Evolutionary conservation across 2,329 filamentous ascomycete species (phyloP), one percentile per base, ranked within the genome.

Genomic region (Blumeria hordei): DNA sequence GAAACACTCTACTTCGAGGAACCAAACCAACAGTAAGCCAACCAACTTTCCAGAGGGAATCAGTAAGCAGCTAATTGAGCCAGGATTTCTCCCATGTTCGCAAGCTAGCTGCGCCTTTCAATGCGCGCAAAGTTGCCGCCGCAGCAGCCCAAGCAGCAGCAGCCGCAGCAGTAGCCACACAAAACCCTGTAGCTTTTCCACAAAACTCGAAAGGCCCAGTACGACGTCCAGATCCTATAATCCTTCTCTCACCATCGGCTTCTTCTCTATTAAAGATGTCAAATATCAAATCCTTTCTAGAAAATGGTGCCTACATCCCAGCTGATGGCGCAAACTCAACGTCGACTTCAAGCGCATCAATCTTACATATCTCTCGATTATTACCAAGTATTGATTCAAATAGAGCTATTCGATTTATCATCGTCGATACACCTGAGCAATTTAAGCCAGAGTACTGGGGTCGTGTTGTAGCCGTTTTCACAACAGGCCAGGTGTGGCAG

Each of bases 391-490:
- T 92, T 60, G 80, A 86, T 64, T 72, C 82, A 3, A 71, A 73
- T 54, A 80, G 83, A 14, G 82, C 87, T 0, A 79, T 92, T 64
- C 85, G 88, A 50, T 98, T 98, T 72, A 93, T 96, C 65, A 80
- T 98, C 41, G 90, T 96, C 55, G 92, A 98, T 67, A 83, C 82
- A 16, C 85, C 88, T 0, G 83, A 93, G 65, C 84, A 92, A 67
- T 98, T 98, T 76, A 94, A 94, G 67, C 92, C 92, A 0, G 88
- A 96, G 66, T 95, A 96, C 72, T 98, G 92, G 92, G 82, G 82
- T 63, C 81, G 88, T 54, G 84, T 98, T 6, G 92, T 95, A 1
- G 92, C 85, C 11, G 88, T 98, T 56, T 96, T 98, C 70, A 98
- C 92, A 0, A 98, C 92, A 0, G 92, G 92, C 36, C 92, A 98